Conservation (phyloP, 768 basidiomycete species). For the Asterophora lycoperdoides region DNA sequence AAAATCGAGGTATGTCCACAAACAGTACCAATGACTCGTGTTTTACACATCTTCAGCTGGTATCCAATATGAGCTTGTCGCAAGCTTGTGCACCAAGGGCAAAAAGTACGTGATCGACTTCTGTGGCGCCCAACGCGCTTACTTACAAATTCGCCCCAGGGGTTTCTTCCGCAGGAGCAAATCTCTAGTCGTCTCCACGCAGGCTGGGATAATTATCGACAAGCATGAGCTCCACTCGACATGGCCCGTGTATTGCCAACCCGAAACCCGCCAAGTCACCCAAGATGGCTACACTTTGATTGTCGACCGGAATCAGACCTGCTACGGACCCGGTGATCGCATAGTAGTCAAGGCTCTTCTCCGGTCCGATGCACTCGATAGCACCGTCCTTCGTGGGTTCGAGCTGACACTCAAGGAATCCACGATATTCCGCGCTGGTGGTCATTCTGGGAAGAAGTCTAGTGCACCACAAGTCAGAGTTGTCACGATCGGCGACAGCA, state of each 20-base stretch:
- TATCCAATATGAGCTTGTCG: slow-evolving; percentile 87
- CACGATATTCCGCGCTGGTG: slow-evolving; percentile 66
- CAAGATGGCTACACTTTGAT: slow-evolving; percentile 72
- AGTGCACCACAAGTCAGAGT: slow-evolving; percentile 50
- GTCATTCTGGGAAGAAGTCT: slow-evolving; percentile 53
- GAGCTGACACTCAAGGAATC: slow-evolving; percentile 78
- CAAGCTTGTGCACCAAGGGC: slow-evolving; percentile 79
- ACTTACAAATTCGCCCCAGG: slow-evolving; percentile 32
- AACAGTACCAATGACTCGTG: background rate
- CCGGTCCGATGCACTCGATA: slow-evolving; percentile 63
- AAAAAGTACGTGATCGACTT: slow-evolving; percentile 56
- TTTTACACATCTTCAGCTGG: slow-evolving; percentile 48
- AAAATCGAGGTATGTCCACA: slow-evolving; percentile 55
- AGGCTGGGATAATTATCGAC: slow-evolving; percentile 75
- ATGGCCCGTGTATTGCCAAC: slow-evolving; percentile 87
- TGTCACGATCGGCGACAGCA: slow-evolving; percentile 61
- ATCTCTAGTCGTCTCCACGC: slow-evolving; percentile 60
- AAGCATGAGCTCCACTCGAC: slow-evolving; percentile 93
- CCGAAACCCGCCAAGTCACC: slow-evolving; percentile 59
- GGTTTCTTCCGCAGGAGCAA: slow-evolving; percentile 82
- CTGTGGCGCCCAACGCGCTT: background rate
- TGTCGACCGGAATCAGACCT: slow-evolving; percentile 71
- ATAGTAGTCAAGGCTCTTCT: slow-evolving; percentile 69
- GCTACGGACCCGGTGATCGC: slow-evolving; percentile 84
- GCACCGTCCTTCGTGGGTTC: slow-evolving; percentile 76